Evolutionary conservation across 495 filamentous ascomycete species (phyloP).

Genomic region (Pseudomonodictys pantanalensis): DNA sequence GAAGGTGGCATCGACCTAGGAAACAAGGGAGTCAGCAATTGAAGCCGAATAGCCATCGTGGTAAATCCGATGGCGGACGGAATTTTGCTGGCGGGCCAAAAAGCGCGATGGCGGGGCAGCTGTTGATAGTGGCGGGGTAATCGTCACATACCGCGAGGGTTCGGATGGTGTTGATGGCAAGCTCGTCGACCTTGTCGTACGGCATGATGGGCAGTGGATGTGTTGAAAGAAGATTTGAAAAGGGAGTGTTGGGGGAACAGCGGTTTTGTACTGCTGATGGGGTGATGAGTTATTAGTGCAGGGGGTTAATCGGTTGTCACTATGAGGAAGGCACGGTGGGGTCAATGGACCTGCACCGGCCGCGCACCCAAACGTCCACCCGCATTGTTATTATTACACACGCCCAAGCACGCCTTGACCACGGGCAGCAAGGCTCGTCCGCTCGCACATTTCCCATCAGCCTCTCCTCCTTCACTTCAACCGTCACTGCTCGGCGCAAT

Average conservation of each 20-base stretch:
- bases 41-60: slow-evolving; percentile 27
- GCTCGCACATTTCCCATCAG: background rate
- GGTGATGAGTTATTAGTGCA: slow-evolving; percentile 1
- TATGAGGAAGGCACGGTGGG: slow-evolving; percentile 5
- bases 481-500: background rate
- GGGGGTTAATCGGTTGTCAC: background rate
- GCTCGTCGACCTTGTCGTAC: slow-evolving; percentile 78
- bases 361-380: background rate
- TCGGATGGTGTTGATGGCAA: slow-evolving; percentile 97
- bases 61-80: background rate
- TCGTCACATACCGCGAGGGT: slow-evolving; percentile 73
- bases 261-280: slow-evolving; percentile 16
- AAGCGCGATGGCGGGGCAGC: slow-evolving; percentile 43
- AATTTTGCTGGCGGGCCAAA: slow-evolving; percentile 10
- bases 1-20: slow-evolving; percentile 93
- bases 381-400: no score
- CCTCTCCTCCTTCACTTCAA: background rate
- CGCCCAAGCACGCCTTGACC: background rate
- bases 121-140: slow-evolving; percentile 31
- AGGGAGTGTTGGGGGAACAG: slow-evolving; percentile 2
- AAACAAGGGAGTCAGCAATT: slow-evolving; percentile 37
- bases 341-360: background rate
- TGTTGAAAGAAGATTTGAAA: slow-evolving; percentile 9
- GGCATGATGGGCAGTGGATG: slow-evolving; percentile 66
- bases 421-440: background rate